Conservation (phyloP, 257 asterid genomes). For the Solanum pinnatisectum region DNA sequence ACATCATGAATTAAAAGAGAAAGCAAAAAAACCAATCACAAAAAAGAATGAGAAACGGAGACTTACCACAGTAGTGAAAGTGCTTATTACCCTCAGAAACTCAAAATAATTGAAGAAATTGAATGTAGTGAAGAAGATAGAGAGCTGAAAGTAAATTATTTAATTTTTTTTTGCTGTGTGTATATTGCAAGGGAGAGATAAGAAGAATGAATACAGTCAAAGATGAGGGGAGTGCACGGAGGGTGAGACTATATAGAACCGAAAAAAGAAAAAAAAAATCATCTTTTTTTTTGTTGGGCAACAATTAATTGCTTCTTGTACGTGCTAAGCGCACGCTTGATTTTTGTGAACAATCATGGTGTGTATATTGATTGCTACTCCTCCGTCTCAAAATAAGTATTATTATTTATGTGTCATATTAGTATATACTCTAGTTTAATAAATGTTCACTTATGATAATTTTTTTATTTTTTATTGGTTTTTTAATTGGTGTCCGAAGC, state of each 20-base stretch:
- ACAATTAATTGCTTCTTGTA: not conserved
- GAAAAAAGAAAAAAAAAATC: not conserved
- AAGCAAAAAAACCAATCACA: not conserved
- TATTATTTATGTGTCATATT: no score
- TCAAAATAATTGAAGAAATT: not conserved
- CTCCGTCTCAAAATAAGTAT: no score
- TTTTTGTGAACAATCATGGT: not conserved
- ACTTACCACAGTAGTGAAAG: not conserved
- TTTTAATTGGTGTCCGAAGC: no score
- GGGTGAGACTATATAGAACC: slow-evolving; percentile 6
- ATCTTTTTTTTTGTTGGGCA: not conserved
- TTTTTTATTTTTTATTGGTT: no score
- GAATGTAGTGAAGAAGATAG: not conserved
- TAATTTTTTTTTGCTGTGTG: not conserved
- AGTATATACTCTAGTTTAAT: no score
- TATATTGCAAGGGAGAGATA: not conserved
- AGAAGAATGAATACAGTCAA: slow-evolving; percentile 11
- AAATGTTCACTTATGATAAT: no score
- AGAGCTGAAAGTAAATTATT: not conserved
- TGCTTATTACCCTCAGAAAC: slow-evolving; percentile 5
- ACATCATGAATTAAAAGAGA: not conserved
- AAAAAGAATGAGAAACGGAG: not conserved
- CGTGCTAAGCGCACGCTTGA: slow-evolving; percentile 8
- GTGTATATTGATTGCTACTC: not conserved
- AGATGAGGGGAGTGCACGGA: slow-evolving; percentile 37